phyloP scores from a whole-genome alignment of 1,284 basidiomycete genomes.

The Ceratobasidium papillatum region DNA sequence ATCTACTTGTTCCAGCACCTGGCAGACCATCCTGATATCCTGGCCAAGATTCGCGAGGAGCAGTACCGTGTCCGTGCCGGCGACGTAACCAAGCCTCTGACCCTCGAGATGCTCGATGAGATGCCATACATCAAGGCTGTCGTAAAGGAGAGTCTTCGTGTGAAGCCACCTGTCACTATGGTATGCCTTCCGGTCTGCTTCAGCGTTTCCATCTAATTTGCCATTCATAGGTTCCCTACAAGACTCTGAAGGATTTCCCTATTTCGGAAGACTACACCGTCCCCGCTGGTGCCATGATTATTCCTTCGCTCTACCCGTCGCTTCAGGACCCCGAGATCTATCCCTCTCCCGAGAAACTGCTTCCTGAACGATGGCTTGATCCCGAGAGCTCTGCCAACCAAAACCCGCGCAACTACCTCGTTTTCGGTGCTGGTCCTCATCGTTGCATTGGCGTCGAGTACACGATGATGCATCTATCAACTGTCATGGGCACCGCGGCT shows the following conservation, averaged over 20 bases:
- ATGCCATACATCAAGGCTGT: conserved; percentile 94
- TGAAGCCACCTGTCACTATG: conserved; percentile 94
- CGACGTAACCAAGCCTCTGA: conserved; percentile 82
- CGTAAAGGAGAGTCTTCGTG: conserved; percentile 90
- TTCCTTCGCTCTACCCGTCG: conserved; percentile 96
- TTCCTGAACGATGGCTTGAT: conserved; percentile 94
- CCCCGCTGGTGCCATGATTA: conserved; percentile 91
- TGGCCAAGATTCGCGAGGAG: conserved; percentile 91
- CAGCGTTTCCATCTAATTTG: neutral
- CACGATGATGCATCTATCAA: conserved; percentile 89
- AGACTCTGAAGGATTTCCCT: conserved; percentile 88
- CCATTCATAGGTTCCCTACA: conserved; percentile 84
- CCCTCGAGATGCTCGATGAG: conserved; percentile 88
- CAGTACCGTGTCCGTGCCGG: conserved; percentile 85
- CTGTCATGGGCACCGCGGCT: conserved; percentile 86
- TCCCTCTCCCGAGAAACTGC: conserved; percentile 84
- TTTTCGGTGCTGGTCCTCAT: conserved; percentile 94
- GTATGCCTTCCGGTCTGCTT: conserved; percentile 56
- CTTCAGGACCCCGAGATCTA: conserved; percentile 91
- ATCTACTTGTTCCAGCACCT: conserved; percentile 97
- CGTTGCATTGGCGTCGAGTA: conserved; percentile 95
- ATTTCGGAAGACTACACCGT: conserved; percentile 91
- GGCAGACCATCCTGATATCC: conserved; percentile 88
- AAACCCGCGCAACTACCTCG: conserved; percentile 94
- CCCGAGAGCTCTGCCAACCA: conserved; percentile 79